A percentile compares a stretch with the other conserved stretches of the same genome.
Conservation (phyloP, 2,329 filamentous ascomycete genomes). For the Chrysoporthe deuterocubensis region DNA sequence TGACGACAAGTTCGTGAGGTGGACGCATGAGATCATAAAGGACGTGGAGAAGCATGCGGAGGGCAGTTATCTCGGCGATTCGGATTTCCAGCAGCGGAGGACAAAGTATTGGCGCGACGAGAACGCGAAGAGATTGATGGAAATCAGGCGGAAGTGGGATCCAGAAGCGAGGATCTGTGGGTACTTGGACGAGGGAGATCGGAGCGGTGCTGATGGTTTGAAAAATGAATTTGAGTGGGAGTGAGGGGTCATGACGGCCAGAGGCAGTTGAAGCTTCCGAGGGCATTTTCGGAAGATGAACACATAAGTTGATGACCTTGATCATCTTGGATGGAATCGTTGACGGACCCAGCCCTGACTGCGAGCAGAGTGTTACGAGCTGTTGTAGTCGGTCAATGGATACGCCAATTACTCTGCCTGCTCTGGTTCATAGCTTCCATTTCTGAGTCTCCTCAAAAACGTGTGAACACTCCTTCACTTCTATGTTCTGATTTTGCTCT, state of each 20-base stretch:
- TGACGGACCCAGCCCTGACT: too few relatives aligned
- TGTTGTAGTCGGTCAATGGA: too few relatives aligned
- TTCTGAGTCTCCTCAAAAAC: too few relatives aligned
- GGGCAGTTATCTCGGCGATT: slow-evolving; percentile 59
- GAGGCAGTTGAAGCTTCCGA: neutral
- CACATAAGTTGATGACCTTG: neutral
- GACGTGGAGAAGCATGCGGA: slow-evolving; percentile 45
- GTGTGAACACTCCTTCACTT: too few relatives aligned
- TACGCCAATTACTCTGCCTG: too few relatives aligned
- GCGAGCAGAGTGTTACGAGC: too few relatives aligned
- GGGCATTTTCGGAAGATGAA: too few relatives aligned
- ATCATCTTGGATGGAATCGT: neutral
- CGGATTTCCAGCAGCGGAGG: slow-evolving; percentile 53
- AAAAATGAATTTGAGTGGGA: slow-evolving; percentile 46
- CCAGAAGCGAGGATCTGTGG: slow-evolving; percentile 46
- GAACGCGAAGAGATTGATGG: slow-evolving; percentile 46
- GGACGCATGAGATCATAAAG: slow-evolving; percentile 48
- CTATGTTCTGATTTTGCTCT: too few relatives aligned
- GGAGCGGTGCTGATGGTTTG: slow-evolving; percentile 46
- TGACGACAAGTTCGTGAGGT: slow-evolving; percentile 47
- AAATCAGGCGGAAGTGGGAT: slow-evolving; percentile 49
- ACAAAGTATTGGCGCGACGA: slow-evolving; percentile 53
- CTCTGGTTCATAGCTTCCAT: too few relatives aligned
- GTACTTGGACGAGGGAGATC: slow-evolving; percentile 50
- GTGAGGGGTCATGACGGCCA: neutral